Evolutionary conservation across 495 filamentous ascomycete genomes (phyloP), one percentile per base, ranked within the genome.

Genomic region (Cryomyces minteri): DNA sequence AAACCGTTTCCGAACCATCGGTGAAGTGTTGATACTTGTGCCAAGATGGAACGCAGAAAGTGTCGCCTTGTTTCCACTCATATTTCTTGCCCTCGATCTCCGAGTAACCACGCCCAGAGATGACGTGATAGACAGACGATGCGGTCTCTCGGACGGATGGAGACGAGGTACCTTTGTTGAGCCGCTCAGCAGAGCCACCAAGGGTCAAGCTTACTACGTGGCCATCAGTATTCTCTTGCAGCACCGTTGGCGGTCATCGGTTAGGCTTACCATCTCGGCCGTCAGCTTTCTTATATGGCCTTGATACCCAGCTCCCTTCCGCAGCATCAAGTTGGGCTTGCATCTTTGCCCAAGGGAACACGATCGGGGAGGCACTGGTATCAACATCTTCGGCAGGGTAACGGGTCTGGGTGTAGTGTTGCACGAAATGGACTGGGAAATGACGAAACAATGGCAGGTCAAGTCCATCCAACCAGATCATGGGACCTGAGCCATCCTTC

Each of bases 391-490:
- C 43, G 5, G 56, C 57, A 5, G 68, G 68, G 50, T 70, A 72
- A 39, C 68, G 49, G 1, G 56, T 34, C 32, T 65, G 43, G 28
- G 55, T 39, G 37, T 60, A 71, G 41, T 67, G 60, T 53, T 72
- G 53, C 4, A 65, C 68, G 52, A 72, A 70, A 47, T 70, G 60
- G n/a, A 69, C 62, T 0, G 68, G 68, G 34, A 69, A 66, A 41
- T 63, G 59, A 5, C 55, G 51, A 43, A 66, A 70, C 33, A 50
- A 56, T 3, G 67, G 68, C 36, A 69, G 45, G 53, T 71, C 66
- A 7, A 72, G 50, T 0, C 62, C 67, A 54, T 70, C 67, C 14
- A 72, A 54, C 67, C 69, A 72, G 32, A 71, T 64, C 68, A 72
- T 71, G 0, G 67, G 67, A 0, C 65, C 66, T 14, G 9, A 60